Base-by-base conservation (phyloP, 1,284 basidiomycete species). In the Irpex lacteus region DNA sequence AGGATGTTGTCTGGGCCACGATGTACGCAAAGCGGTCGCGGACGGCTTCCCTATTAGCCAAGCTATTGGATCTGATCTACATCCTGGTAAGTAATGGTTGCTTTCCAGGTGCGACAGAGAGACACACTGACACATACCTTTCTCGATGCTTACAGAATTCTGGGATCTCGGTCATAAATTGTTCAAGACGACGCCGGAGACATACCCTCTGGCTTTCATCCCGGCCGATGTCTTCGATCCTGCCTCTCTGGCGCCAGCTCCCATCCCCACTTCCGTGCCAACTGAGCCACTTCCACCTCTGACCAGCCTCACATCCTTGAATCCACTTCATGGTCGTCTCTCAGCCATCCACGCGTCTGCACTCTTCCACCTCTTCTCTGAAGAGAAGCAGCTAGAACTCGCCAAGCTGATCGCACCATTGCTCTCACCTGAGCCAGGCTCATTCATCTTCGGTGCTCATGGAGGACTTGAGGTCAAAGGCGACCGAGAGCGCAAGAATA, bases 291-390 rank as follows among this genome's bases (percentile, higher is more conserved):
- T 69, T 2, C 71, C 73, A 53, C 77, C 79, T 13, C 71, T 83
- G 2, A 66, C 67, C 11, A 61, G 65, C 4, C 65, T 84, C 15
- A 77, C 69, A 3, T 73, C 74, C 6, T 74, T 85, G 44, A 82
- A 74, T 21, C 77, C 78, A 1, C 76, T 85, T 0, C 77, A 76
- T 55, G 79, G 80, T 5, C 77, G 79, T 60, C 70, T 82, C 38
- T 79, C 82, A 6, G 80, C 77, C 8, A 81, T 86, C 37, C 79
- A 83, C 66, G 75, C 79, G 3, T 80, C 80, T 7, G 70, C 78
- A 0, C 78, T 85, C 69, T 86, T 85, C 72, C 83, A 86, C 67
- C 75, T 85, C 15, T 85, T 85, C 71, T 67, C 74, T 55, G 77
- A 83, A 66, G 76, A 77, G 26, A 59, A 76, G 34, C 83, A 85